A percentile compares a stretch with the other conserved stretches of the same genome.
These are phyloP conservation scores for Capronia epimyces DNA, from an alignment of 2,329 filamentous ascomycete genomes.

Conservation along the genomic window DNA sequence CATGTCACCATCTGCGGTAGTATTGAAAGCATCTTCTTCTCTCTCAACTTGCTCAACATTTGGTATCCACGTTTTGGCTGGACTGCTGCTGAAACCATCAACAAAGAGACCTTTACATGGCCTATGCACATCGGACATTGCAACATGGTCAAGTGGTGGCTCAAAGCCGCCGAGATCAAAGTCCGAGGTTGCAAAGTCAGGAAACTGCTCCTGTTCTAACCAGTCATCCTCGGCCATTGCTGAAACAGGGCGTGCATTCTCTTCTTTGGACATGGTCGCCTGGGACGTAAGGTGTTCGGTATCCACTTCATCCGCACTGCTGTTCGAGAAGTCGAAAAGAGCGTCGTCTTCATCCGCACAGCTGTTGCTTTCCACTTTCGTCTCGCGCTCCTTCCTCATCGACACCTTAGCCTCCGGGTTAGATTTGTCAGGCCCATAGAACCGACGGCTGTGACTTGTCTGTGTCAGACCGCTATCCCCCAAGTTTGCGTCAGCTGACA, in stretches of 20 bases:
- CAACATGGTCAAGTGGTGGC: constrained; percentile 18
- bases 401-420: background rate
- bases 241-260: background rate
- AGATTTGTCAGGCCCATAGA: background rate
- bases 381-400: background rate
- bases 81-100: constrained; percentile 5
- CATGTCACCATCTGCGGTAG: background rate
- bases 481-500: background rate
- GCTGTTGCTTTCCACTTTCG: background rate
- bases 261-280: background rate
- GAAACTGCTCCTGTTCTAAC: background rate
- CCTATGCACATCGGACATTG: constrained; percentile 17
- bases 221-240: background rate
- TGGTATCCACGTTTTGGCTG: background rate
- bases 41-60: background rate
- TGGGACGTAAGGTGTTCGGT: background rate
- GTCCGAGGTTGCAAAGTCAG: constrained; percentile 8
- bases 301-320: background rate
- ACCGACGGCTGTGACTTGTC: background rate
- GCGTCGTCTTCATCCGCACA: background rate
- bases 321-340: background rate
- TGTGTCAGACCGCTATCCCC: background rate
- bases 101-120: constrained; percentile 4
- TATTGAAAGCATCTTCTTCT: background rate
- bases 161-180: constrained; percentile 14